Evolutionary conservation across 768 basidiomycete genomes (phyloP), one percentile per base, ranked within the genome.

Genomic region (Sarcodon aspratus): DNA sequence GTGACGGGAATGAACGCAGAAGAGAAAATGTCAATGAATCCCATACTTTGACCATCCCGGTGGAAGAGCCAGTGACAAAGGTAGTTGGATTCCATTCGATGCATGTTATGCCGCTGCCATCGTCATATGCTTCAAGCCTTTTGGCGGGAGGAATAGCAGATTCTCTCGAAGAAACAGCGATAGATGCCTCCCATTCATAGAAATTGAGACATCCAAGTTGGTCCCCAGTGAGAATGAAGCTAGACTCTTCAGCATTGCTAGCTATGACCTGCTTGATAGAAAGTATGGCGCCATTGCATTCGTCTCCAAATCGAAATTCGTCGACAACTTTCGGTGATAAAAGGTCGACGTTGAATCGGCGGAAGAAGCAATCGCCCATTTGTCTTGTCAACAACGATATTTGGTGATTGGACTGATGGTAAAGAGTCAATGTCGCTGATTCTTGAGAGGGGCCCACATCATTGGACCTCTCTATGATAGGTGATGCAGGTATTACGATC

Each of bases 221-320:
- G 58, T 89, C 82, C 2, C 88, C 87, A 1, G 66, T 67, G 8
- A 88, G 55, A 33, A 88, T 61, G 58, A 85, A 76, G 56, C 69
- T 74, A 9, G 59, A 55, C 46, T 74, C 68, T 17, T 53, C 52
- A 21, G 52, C 45, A 35, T 64, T 54, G n/a, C 52, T 38, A 17
- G 70, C 61, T 53, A 82, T 79, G 45, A 71, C 70, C 3, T 80
- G 75, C 10, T 63, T 60, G 8, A 85, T 31, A 34, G 62, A 59
- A 7, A 75, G 75, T n/a, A 85, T 67, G 9, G 66, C 57, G 4
- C 78, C 77, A 33, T 75, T 71, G 3, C 71, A 65, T 1, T 64
- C 62, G 46, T 81, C 75, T 3, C 80, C 80, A 54, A 79, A 82
- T 0, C 63, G 42, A 3, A 69, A 66, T 13, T 56, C 59, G 31